These are phyloP conservation scores for Talinum fruticosum DNA, from an alignment of 148 eudicot species.

Conservation along the genomic window DNA sequence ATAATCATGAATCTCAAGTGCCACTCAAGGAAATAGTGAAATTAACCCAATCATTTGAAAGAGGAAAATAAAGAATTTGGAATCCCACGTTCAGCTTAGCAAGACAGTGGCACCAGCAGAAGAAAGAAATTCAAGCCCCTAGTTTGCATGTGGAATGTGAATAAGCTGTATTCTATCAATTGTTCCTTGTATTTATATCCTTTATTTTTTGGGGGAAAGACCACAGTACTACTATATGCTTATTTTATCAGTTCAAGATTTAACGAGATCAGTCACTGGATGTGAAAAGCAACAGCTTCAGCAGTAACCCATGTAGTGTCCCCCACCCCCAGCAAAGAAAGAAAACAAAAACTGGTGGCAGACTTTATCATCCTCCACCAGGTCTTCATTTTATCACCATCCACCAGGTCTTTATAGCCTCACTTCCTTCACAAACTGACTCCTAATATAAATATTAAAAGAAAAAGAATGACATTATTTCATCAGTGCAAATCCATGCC, in stretches of 20 bases:
- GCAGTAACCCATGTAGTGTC: no score
- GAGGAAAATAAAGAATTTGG: not conserved
- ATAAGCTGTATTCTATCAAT: not conserved
- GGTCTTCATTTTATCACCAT: not conserved
- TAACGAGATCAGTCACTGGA: not conserved
- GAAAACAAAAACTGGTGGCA: no score
- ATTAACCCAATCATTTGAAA: not conserved
- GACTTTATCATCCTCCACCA: not conserved
- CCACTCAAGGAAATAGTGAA: not conserved
- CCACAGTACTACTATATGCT: not conserved
- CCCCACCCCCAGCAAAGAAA: no score
- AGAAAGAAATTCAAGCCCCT: not conserved
- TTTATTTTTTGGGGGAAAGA: no score
- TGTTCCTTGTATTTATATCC: not conserved
- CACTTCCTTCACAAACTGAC: not conserved
- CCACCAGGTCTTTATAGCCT: not conserved
- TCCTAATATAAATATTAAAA: not conserved
- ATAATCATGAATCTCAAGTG: not conserved
- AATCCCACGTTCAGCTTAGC: not conserved
- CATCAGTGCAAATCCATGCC: not conserved
- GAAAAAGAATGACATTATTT: not conserved
- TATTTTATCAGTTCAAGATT: not conserved
- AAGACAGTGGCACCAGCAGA: not conserved
- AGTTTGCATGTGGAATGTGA: not conserved
- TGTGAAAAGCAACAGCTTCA: no score